Base-by-base conservation (phyloP, 2,329 filamentous ascomycete species). In the Mariannaea sp. region DNA sequence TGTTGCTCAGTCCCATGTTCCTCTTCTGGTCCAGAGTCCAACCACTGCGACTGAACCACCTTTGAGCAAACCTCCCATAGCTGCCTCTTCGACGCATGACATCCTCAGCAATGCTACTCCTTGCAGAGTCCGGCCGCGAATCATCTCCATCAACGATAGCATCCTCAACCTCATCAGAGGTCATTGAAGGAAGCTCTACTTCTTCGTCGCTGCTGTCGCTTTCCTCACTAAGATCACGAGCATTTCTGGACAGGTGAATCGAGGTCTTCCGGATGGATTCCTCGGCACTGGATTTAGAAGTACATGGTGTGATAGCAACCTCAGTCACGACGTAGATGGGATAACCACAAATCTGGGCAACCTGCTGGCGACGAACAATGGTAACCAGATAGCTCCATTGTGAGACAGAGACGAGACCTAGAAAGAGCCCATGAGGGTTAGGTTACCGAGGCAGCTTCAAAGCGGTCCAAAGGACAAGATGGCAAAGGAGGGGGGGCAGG, bases 241-340 rank as follows among this genome's bases (percentile, higher is more conserved):
- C 60, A 12, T 68, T 68, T 12, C 70, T 68, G 30, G 71, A 71
- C 14, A 83, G 64, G 16, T 77, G 72, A 7, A 61, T 61, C 1
- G 76, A 72, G 0, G 89, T 89, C 50, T 82, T 81, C 3, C 75
- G 72, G 53, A 97, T 88, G 7, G 90, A 88, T 22, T 82, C 80
- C 56, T 84, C 80, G 4, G 93, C 92, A 36, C 95, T 90, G 33
- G 73, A 70, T 65, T 87, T 87, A 5, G 89, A 93, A 2, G 86
- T 83, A 47, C 94, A 85, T 1, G 94, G 94, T 5, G 96, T 96
- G n/a, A 97, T 77, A 6, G 91, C 88, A 26, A 97, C 89, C 63
- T 95, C 90, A 36, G 89, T 94, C 55, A 97, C 84, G 32, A 91
- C 86, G 71, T 95, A 99, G 49, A 97, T 78, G 0, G 92, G 87